Conservation (phyloP, 306 rosid genomes). For the Fagus crenata region DNA sequence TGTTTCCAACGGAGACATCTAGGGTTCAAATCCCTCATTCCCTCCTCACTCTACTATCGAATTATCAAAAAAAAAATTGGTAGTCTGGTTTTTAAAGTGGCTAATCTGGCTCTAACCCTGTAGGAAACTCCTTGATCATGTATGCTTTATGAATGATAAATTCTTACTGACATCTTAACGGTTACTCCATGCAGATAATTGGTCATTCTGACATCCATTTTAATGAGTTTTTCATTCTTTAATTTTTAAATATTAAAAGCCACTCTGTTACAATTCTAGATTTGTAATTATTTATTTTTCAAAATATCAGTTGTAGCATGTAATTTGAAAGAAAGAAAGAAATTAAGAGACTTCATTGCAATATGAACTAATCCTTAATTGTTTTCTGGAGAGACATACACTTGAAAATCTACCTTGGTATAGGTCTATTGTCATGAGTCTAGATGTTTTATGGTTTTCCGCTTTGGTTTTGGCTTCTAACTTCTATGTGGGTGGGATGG, state of each 20-base stretch:
- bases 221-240: neutral
- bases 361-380: neutral
- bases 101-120: neutral
- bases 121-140: neutral
- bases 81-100: neutral
- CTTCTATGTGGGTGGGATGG: neutral
- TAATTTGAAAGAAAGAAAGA: neutral
- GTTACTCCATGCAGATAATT: neutral
- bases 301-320: neutral
- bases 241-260: neutral
- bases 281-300: neutral
- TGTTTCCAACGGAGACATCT: too few species aligned
- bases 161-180: neutral
- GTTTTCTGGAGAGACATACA: neutral
- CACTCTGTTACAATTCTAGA: neutral
- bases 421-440: neutral
- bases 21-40: too few species aligned
- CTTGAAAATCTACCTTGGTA: neutral
- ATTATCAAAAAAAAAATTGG: neutral
- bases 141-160: neutral
- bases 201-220: neutral
- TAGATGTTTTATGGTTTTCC: neutral
- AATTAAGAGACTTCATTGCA: neutral
- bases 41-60: too few species aligned
- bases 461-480: constrained; percentile 28